phyloP scores from a whole-genome alignment of 371 early-diverging fungal species.

The Mucor mucedo region DNA sequence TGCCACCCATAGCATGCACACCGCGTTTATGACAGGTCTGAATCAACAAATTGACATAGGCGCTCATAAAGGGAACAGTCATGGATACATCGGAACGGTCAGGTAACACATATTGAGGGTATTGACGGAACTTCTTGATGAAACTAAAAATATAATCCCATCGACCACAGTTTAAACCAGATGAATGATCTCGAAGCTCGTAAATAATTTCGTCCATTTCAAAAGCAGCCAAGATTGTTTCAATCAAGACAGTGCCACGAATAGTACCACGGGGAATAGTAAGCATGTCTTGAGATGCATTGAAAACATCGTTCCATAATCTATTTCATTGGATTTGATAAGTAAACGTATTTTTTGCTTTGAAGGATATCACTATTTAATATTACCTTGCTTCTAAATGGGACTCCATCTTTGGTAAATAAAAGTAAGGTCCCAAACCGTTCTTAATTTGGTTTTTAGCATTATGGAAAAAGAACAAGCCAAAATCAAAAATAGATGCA shows the following conservation, averaged over 20 bases:
- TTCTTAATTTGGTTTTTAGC: conserved; percentile 78
- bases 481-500: conserved; percentile 95
- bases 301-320: conserved; percentile 97
- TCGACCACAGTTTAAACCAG: conserved; percentile 96
- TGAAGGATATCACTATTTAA: not conserved
- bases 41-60: conserved; percentile 89
- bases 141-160: conserved; percentile 98
- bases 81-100: conserved; percentile 90
- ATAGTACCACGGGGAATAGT: conserved; percentile 93
- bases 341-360: no score
- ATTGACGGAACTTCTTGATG: conserved; percentile 93
- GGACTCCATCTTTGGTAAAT: conserved; percentile 96
- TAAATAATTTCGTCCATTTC: conserved; percentile 99
- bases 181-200: conserved; percentile 94
- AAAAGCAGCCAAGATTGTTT: conserved; percentile 94
- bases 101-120: conserved; percentile 85
- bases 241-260: conserved; percentile 94
- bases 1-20: conserved; percentile 98
- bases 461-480: conserved; percentile 95
- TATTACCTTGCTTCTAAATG: conserved; percentile 85
- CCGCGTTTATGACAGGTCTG: conserved; percentile 97
- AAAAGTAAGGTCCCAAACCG: conserved; percentile 97
- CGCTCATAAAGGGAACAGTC: conserved; percentile 96
- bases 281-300: conserved; percentile 89
- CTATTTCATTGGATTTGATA: conserved; percentile 23